Evolutionary conservation across 2,329 filamentous ascomycete genomes (phyloP), one percentile per base, ranked within the genome.

Genomic region (Aspergillus calidoustus): DNA sequence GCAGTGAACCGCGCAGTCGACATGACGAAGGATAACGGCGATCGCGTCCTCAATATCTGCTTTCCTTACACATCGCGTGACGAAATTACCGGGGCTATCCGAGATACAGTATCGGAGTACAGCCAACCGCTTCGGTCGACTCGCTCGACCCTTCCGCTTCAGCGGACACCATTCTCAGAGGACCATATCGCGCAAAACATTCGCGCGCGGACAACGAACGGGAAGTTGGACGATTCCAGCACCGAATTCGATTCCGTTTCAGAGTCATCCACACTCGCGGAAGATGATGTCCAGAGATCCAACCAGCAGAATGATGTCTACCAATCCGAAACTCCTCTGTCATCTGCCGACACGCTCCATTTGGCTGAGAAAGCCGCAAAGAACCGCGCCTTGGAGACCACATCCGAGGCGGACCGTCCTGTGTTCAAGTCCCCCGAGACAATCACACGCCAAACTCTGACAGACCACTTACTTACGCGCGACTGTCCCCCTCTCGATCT

Each of bases 1-100:
- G 92, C 93, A 3, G 91, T 98, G 48, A 92, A 97, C 72, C 88
- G 86, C 68, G 93, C 94, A 7, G 90, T 93, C 31, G 87, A 92
- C 44, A 86, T 95, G 82, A 99, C 95, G 23, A 91, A 89, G 74
- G 84, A 91, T 71, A 98, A 99, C 76, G 90, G 89, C 65, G 88
- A 90, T 62, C 87, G 88, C 47, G 84, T 90, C 31, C 82, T 99
- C 55, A 99, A 99, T 74, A 93, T 99, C 65, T 99, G 95, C 81
- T 98, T 98, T 72, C 95, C 95, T 0, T 99, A 99, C 74, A 98
- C 95, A 0, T 96, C 93, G 4, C 87, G 95, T 66, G 93, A 97
- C 72, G 95, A 99, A 75, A 98, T 99, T 68, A 96, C 94, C 0
- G 88, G 91, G 3, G 92, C 94, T 6, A 91, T 99, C 67, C 89